Percentiles rank a stretch among this genome's conserved stretches.
These are phyloP conservation scores for Podospora anserina DNA, from an alignment of 495 filamentous ascomycete species.

Conservation along the genomic window DNA sequence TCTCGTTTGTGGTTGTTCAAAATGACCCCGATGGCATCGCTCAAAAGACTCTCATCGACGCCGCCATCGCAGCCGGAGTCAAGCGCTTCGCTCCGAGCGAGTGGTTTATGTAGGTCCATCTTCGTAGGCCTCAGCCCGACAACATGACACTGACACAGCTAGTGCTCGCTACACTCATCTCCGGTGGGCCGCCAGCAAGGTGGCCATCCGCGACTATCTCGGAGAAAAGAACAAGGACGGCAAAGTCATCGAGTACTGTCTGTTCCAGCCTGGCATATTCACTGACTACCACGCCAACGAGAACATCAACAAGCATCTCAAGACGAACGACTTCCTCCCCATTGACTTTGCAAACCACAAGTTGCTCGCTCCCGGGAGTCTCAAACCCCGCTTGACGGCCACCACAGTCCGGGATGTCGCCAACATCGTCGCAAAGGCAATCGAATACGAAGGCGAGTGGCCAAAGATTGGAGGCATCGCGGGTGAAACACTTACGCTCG, in stretches of 20 bases:
- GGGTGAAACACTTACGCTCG: conserved; percentile 43
- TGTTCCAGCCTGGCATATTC: conserved; percentile 58
- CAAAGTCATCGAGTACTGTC: conserved; percentile 55
- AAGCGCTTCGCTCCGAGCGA: conserved; percentile 55
- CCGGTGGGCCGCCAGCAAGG: conserved; percentile 53
- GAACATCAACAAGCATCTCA: conserved; percentile 49
- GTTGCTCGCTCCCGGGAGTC: conserved; percentile 48
- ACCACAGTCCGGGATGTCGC: conserved; percentile 50
- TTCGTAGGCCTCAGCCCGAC: not conserved
- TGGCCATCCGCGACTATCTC: conserved; percentile 47
- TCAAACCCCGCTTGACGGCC: conserved; percentile 43
- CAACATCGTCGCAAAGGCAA: conserved; percentile 46
- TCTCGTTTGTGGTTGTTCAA: conserved; percentile 50
- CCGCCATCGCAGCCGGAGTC: conserved; percentile 51
- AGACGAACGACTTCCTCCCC: conserved; percentile 30
- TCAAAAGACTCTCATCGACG: conserved; percentile 53
- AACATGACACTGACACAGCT: conserved; percentile 6
- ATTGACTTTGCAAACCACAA: conserved; percentile 50
- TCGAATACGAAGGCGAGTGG: conserved; percentile 57
- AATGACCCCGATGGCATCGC: conserved; percentile 33
- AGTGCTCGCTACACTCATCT: conserved; percentile 29
- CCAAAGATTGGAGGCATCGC: conserved; percentile 52
- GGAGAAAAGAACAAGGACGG: conserved; percentile 48
- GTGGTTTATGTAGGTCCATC: conserved; percentile 30
- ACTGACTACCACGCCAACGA: conserved; percentile 51